Percentiles rank a stretch among this genome's conserved stretches.
These are phyloP conservation scores for Jacaranda copaia DNA, from an alignment of 257 asterid genomes.

Conservation along the genomic window DNA sequence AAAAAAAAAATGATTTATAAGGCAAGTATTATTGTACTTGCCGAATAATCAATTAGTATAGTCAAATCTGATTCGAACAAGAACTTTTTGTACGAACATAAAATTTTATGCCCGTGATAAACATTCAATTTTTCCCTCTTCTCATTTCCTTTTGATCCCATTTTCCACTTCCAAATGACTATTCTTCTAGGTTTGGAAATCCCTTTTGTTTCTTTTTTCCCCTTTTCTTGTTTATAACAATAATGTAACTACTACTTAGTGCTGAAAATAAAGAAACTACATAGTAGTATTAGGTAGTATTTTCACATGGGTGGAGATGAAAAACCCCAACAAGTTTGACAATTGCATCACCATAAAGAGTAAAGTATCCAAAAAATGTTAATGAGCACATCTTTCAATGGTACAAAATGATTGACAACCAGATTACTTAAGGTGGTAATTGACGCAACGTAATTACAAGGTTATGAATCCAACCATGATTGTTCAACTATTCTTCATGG, in stretches of 20 bases:
- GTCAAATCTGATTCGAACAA: no score
- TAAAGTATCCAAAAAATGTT: not conserved
- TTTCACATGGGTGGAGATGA: slow-evolving; percentile 38
- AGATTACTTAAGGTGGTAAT: slow-evolving; percentile 16
- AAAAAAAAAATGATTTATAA: no score
- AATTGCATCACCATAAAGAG: not conserved
- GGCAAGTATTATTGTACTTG: no score
- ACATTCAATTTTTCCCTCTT: slow-evolving; percentile 8
- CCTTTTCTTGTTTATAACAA: not conserved
- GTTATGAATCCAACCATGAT: not conserved
- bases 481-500: no score
- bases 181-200: not conserved
- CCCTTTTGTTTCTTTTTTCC: not conserved
- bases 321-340: slow-evolving; percentile 24
- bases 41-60: no score
- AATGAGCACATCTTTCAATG: not conserved
- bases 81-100: no score
- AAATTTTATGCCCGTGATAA: not conserved
- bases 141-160: slow-evolving; percentile 7
- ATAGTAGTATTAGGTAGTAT: slow-evolving; percentile 36
- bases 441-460: not conserved
- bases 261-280: not conserved
- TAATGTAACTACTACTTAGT: not conserved
- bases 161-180: slow-evolving; percentile 4
- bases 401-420: slow-evolving; percentile 20